Percentiles rank a stretch among this genome's conserved stretches.
phyloP scores from a whole-genome alignment of 2,329 filamentous ascomycete genomes.

The Colletotrichum trifolii region DNA sequence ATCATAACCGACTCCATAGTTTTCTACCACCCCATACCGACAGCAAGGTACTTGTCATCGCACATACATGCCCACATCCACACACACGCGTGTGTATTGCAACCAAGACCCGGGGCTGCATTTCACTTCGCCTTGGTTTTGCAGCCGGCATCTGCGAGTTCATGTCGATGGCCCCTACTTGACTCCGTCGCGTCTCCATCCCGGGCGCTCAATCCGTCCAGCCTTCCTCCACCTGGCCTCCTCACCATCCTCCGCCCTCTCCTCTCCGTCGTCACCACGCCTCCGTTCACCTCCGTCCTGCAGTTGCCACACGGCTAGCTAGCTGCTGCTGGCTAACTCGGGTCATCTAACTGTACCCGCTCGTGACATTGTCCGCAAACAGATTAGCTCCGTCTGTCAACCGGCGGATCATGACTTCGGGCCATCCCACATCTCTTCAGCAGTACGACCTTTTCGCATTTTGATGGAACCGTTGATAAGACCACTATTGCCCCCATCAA shows the following conservation, averaged over 20 bases:
- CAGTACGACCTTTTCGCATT: conserved; percentile 22
- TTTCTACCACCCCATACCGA: conserved; percentile 13
- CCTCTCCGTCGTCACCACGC: conserved; percentile 16
- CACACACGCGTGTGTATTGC: conserved; percentile 2
- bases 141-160: conserved; percentile 30
- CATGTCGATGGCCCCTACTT: conserved; percentile 24
- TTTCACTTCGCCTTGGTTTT: conserved; percentile 26
- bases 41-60: conserved; percentile 11
- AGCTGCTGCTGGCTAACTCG: conserved; percentile 29
- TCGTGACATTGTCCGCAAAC: conserved; percentile 40
- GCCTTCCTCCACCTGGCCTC: conserved; percentile 17
- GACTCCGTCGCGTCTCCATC: conserved; percentile 28
- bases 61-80: conserved; percentile 10
- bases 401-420: conserved; percentile 37
- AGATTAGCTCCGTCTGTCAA: conserved; percentile 39
- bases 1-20: conserved; percentile 12
- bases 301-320: conserved; percentile 30
- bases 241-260: conserved; percentile 13
- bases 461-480: conserved; percentile 36
- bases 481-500: conserved; percentile 24
- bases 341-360: conserved; percentile 32
- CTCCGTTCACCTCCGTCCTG: conserved; percentile 25
- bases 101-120: conserved; percentile 27
- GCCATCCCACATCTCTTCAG: conserved; percentile 33
- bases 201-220: conserved; percentile 19